phyloP scores from a whole-genome alignment of 257 asterid species.

The Przewalskia tangutica region DNA sequence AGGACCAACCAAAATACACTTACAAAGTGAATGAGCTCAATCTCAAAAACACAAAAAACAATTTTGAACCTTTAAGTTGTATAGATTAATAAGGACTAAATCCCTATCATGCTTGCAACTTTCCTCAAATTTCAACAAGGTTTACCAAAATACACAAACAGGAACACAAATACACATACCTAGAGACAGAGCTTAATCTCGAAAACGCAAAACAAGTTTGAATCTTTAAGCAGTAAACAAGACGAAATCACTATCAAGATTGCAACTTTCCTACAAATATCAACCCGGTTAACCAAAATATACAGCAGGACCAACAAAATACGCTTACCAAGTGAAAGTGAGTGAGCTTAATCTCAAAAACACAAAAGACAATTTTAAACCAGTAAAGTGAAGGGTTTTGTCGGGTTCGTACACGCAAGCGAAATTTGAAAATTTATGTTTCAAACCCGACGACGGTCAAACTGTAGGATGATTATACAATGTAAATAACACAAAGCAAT shows the following conservation, averaged over 20 bases:
- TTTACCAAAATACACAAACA: background rate
- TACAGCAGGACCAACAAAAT: background rate
- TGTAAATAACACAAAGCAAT: no score
- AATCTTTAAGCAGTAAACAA: background rate
- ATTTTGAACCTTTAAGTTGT: background rate
- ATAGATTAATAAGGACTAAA: background rate
- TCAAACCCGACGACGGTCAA: no score
- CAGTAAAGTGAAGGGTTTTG: no score
- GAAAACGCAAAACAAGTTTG: background rate
- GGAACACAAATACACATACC: background rate
- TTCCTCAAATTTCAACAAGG: background rate
- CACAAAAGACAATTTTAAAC: background rate
- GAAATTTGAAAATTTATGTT: no score
- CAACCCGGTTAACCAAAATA: no score
- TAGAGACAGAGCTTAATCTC: background rate
- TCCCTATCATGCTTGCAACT: background rate
- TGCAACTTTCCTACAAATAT: background rate
- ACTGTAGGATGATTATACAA: no score
- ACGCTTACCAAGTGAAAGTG: background rate
- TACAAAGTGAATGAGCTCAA: background rate
- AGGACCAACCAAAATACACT: background rate
- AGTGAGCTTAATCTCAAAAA: background rate
- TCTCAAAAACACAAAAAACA: background rate
- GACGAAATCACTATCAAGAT: background rate
- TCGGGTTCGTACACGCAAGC: no score